A percentile compares a stretch with the other conserved stretches of the same genome.
phyloP scores from a whole-genome alignment of 306 rosid species.

The Lotus japonicus region DNA sequence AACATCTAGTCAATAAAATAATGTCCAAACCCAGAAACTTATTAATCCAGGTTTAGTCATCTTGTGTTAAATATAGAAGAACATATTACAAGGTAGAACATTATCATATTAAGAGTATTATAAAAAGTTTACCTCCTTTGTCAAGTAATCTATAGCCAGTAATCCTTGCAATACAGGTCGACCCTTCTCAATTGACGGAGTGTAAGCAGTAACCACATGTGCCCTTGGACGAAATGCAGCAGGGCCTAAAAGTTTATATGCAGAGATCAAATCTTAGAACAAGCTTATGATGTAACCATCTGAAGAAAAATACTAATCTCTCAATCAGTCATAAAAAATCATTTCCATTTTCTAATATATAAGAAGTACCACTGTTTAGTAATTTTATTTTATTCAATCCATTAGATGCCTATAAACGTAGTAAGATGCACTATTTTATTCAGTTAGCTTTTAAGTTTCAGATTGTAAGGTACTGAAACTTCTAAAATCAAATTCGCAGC shows the following conservation, averaged over 20 bases:
- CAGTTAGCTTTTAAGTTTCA: too few relatives aligned
- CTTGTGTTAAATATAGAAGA: neutral
- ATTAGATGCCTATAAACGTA: constrained; percentile 1
- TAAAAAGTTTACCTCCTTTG: constrained; percentile 73
- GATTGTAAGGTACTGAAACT: neutral
- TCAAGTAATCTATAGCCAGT: constrained; percentile 87
- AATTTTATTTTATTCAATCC: neutral
- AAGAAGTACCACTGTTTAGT: neutral
- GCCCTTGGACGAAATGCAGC: constrained; percentile 99
- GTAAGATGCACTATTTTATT: neutral
- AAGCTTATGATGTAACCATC: constrained; percentile 1
- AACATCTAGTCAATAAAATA: constrained; percentile 1
- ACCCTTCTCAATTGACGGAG: constrained; percentile 81
- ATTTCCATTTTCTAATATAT: neutral
- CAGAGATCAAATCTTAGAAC: constrained; percentile 17
- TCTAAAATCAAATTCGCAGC: neutral
- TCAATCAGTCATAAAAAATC: constrained; percentile 7
- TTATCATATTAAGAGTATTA: neutral
- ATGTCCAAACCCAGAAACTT: neutral
- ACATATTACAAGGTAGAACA: constrained; percentile 4
- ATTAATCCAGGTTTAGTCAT: neutral
- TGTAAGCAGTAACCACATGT: constrained; percentile 68
- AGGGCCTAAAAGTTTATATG: constrained; percentile 65
- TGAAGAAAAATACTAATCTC: constrained; percentile 14
- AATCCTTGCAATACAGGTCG: constrained; percentile 97